Conservation (phyloP, 2,329 filamentous ascomycete species). For the Aphanoascus verrucosus region DNA sequence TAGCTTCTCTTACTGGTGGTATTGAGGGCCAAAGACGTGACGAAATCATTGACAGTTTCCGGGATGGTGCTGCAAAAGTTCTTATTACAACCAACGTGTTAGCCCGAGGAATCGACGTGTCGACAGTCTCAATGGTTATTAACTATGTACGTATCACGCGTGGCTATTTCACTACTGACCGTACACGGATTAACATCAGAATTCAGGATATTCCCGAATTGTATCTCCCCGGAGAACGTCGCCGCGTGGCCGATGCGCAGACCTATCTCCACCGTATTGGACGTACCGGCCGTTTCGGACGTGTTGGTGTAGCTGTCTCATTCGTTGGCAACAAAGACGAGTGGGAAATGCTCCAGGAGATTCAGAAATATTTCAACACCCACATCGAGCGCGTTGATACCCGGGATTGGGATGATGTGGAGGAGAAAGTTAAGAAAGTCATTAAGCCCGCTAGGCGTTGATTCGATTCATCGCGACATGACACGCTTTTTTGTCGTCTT, state of each 20-base stretch:
- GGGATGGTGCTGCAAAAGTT: conserved; percentile 78
- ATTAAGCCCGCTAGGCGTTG: conserved; percentile 48
- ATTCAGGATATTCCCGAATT: conserved; percentile 56
- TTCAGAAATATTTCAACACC: conserved; percentile 68
- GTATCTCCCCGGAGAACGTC: conserved; percentile 44
- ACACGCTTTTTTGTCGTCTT: not conserved
- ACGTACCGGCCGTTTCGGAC: conserved; percentile 90
- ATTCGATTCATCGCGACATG: not conserved
- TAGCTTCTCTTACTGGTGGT: conserved; percentile 79
- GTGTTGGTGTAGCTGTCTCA: conserved; percentile 88
- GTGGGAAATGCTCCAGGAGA: conserved; percentile 67
- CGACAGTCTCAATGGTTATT: conserved; percentile 93
- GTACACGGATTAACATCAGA: conserved; percentile 4
- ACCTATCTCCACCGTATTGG: conserved; percentile 98
- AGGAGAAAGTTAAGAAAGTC: conserved; percentile 68
- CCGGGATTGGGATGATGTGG: conserved; percentile 82
- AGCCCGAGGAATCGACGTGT: conserved; percentile 84
- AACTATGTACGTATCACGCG: conserved; percentile 58
- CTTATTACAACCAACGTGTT: conserved; percentile 96
- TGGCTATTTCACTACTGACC: not conserved
- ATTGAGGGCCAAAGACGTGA: conserved; percentile 79
- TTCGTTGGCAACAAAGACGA: conserved; percentile 83
- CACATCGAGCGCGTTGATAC: conserved; percentile 72
- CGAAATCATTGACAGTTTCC: conserved; percentile 73
- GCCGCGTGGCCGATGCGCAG: conserved; percentile 70